These are phyloP conservation scores for Populus tremula DNA, from an alignment of 345 rosid species.

Conservation along the genomic window DNA sequence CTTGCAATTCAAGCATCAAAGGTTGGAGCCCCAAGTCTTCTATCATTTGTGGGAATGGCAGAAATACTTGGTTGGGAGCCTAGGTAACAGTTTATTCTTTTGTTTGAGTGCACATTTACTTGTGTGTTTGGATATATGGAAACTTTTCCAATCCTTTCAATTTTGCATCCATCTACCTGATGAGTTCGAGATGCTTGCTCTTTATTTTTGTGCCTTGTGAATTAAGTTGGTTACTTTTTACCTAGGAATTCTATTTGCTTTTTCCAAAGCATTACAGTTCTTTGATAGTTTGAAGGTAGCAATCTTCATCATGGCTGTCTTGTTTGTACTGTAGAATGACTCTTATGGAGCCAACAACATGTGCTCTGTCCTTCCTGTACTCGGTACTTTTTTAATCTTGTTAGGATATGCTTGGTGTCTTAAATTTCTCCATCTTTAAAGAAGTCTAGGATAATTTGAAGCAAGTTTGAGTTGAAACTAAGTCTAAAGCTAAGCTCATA, in stretches of 20 bases:
- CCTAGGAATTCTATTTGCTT: too few relatives aligned
- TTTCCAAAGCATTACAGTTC: background rate
- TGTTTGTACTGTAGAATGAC: background rate
- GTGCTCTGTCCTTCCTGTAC: background rate
- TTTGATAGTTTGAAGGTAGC: background rate
- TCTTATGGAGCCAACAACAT: background rate
- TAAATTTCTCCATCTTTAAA: background rate
- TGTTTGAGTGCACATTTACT: background rate
- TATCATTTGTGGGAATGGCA: slow-evolving; percentile 90
- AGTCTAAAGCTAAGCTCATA: background rate
- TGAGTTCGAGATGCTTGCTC: background rate
- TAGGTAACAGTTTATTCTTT: slow-evolving; percentile 44
- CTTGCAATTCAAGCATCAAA: slow-evolving; percentile 91
- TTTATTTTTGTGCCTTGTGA: background rate
- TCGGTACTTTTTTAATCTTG: background rate
- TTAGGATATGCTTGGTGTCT: background rate
- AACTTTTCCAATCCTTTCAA: background rate
- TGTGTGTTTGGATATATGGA: background rate
- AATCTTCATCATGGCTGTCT: background rate
- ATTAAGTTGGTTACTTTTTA: background rate
- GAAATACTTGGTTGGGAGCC: slow-evolving; percentile 95
- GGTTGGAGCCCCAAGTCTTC: slow-evolving; percentile 69
- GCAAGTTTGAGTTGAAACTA: background rate
- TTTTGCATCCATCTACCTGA: background rate
- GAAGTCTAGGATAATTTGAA: background rate